phyloP scores from a whole-genome alignment of 257 asterid species.

The Jacaranda mimosifolia region DNA sequence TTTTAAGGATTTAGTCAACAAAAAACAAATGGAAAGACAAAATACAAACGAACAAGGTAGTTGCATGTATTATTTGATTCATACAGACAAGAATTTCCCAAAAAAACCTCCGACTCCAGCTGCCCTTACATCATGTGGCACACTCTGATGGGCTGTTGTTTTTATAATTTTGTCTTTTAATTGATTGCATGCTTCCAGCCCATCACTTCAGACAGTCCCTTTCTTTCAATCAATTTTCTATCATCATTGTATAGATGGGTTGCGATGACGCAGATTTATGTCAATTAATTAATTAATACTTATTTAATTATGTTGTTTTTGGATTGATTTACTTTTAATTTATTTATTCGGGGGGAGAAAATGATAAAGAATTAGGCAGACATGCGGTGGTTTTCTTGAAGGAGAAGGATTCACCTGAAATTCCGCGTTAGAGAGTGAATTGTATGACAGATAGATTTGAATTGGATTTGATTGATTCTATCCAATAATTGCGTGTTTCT shows the following conservation, averaged over 20 bases:
- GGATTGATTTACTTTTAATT: slow-evolving; percentile 5
- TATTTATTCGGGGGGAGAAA: slow-evolving; percentile 21
- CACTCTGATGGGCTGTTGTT: not conserved
- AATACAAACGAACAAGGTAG: not conserved
- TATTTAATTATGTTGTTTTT: slow-evolving; percentile 10
- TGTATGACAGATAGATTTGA: slow-evolving; percentile 41
- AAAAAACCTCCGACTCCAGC: no score
- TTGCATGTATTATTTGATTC: not conserved
- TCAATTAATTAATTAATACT: slow-evolving; percentile 18
- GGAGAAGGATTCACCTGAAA: slow-evolving; percentile 35
- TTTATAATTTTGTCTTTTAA: slow-evolving; percentile 7
- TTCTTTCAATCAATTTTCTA: slow-evolving; percentile 34
- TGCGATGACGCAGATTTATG: slow-evolving; percentile 26
- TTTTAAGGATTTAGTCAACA: not conserved
- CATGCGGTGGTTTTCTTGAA: slow-evolving; percentile 40
- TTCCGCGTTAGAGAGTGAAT: slow-evolving; percentile 38
- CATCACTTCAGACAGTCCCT: slow-evolving; percentile 38
- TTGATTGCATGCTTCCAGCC: slow-evolving; percentile 23
- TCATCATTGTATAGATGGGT: slow-evolving; percentile 19
- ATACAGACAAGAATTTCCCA: no score
- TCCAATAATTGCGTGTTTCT: slow-evolving; percentile 41
- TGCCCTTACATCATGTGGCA: not conserved
- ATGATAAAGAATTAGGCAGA: slow-evolving; percentile 40
- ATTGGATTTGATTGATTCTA: slow-evolving; percentile 33
- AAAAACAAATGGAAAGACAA: no score